A percentile compares a stretch with the other conserved stretches of the same genome.
Conservation (phyloP, 2,329 filamentous ascomycete genomes). For the Colletotrichum sp. region DNA sequence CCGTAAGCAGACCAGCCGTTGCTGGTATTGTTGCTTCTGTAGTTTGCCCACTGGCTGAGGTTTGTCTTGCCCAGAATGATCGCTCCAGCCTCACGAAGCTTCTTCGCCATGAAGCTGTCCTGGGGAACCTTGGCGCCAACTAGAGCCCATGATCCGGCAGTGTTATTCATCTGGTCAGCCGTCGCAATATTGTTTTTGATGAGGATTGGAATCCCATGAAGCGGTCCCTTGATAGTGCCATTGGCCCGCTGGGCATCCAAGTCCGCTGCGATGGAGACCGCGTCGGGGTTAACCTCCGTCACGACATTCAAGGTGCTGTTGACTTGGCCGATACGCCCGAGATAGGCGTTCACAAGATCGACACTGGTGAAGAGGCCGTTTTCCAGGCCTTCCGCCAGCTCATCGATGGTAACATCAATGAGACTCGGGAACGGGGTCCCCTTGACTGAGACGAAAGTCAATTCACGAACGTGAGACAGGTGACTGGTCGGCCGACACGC, state of each 20-base stretch:
- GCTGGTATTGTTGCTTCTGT: conserved; percentile 57
- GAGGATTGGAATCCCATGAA: conserved; percentile 68
- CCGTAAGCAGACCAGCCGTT: conserved; percentile 70
- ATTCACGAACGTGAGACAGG: background rate
- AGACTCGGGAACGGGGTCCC: conserved; percentile 32
- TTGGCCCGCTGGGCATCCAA: conserved; percentile 35
- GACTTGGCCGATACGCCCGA: conserved; percentile 28
- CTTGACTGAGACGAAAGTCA: background rate
- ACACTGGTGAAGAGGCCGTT: conserved; percentile 37
- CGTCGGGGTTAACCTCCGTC: conserved; percentile 40
- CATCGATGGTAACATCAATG: conserved; percentile 35
- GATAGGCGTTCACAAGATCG: conserved; percentile 36
- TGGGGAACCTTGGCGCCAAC: conserved; percentile 57
- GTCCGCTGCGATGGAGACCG: conserved; percentile 31
- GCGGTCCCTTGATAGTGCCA: conserved; percentile 39
- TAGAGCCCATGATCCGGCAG: conserved; percentile 62
- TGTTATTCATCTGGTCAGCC: conserved; percentile 64
- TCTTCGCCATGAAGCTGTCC: conserved; percentile 62
- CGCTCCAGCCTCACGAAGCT: conserved; percentile 62
- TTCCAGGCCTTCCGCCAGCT: conserved; percentile 35
- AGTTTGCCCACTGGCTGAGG: conserved; percentile 68
- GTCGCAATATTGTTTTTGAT: conserved; percentile 73
- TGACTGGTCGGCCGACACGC: background rate
- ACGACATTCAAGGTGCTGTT: conserved; percentile 32
- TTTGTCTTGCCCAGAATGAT: conserved; percentile 70